phyloP scores from a whole-genome alignment of 139 green algal genomes.

The Coelastrella sp. region DNA sequence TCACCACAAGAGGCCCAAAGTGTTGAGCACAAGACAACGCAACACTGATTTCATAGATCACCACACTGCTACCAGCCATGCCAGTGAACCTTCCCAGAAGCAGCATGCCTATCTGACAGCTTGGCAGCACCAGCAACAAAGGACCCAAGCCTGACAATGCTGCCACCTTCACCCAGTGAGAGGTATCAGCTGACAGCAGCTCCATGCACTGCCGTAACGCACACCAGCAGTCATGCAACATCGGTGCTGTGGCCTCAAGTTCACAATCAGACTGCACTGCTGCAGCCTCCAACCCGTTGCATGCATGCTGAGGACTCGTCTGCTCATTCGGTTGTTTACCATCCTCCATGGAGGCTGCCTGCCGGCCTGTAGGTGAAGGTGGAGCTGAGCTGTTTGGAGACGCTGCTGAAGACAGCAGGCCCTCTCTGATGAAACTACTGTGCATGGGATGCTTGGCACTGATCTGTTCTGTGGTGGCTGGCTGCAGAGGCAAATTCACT shows the following conservation, averaged over 20 bases:
- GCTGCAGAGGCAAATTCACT: neutral
- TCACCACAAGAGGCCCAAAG: slow-evolving; percentile 54
- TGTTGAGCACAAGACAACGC: slow-evolving; percentile 56
- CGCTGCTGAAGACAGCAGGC: neutral
- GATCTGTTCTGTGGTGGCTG: slow-evolving; percentile 13
- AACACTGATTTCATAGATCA: slow-evolving; percentile 41
- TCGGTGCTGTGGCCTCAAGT: neutral
- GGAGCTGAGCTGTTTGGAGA: neutral
- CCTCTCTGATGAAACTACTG: slow-evolving; percentile 41
- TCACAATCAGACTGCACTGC: slow-evolving; percentile 1
- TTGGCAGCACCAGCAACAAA: slow-evolving; percentile 41
- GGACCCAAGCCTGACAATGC: slow-evolving; percentile 38
- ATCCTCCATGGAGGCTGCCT: neutral
- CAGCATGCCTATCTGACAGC: slow-evolving; percentile 36
- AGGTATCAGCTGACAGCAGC: slow-evolving; percentile 32
- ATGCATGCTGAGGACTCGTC: no score
- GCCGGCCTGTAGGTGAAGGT: neutral
- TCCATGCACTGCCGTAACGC: slow-evolving; percentile 45
- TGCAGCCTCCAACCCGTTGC: no score
- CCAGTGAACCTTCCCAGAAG: slow-evolving; percentile 53
- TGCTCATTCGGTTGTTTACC: neutral
- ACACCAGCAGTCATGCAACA: slow-evolving; percentile 45
- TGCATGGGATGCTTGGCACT: slow-evolving; percentile 43
- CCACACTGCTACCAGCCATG: slow-evolving; percentile 38
- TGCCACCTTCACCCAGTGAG: slow-evolving; percentile 49